Base-by-base conservation (phyloP, 768 basidiomycete species). In the Boletales sp. region DNA sequence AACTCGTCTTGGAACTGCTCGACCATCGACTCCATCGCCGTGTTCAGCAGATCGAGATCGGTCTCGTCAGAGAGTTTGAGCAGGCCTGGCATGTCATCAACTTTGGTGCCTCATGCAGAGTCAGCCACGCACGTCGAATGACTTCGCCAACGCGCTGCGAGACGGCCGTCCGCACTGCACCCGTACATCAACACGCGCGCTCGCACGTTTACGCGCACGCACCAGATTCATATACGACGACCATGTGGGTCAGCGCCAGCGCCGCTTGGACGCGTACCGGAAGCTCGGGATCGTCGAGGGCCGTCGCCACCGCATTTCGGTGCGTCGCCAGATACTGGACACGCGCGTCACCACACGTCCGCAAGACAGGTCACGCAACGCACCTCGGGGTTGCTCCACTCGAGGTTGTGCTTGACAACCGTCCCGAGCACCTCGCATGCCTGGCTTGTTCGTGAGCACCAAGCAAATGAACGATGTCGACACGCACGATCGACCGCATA, bases 61-160 rank as follows among this genome's bases (percentile, higher is more conserved):
- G 90, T 91, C 69, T 94, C 90, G 63, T 93, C 88, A n/a, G 88
- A 83, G 39, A 95, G 76, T 65, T 90, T 90, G 58, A 94, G 78
- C n/a, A 94, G 73, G 63, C 88, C 90, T 90, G 53, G 12, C 5
- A 45, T 12, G n/a, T 1, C 27, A 48, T 53, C 41, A 61, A 11
- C n/a, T 2, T 27, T 45, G 17, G 35, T 46, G 17, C 30, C 18
- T 30, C 18, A n/a, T 52, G 21, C 17, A 35, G 18, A 2, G 19
- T 4, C 8, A 27, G 14, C 19, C 15, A 21, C 70, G 38, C 56
- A 86, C 89, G 86, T 74, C 92, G 89, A 50, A 94, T 82, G 65
- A 94, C 88, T 66, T 92, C 89, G 43, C 85, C 90, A 37, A 93
- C 86, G 61, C 85, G 83, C 10, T 87, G 83, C 2, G 82, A 76